phyloP scores from a whole-genome alignment of 73 alveolate species.

The Paramecium primaurelia region DNA sequence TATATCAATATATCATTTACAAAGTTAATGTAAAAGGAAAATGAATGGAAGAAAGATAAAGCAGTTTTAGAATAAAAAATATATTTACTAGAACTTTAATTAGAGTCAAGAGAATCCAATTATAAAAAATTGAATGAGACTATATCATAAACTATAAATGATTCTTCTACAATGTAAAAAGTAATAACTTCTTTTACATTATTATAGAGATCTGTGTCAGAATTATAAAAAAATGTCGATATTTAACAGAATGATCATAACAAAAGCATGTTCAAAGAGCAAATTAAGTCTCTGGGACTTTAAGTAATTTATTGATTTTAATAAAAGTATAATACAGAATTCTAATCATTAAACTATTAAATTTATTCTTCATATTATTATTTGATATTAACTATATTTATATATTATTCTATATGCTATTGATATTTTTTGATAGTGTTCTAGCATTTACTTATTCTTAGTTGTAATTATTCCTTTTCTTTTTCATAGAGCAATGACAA shows the following conservation, averaged over 20 bases:
- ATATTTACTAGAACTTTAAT: not conserved
- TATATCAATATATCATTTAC: not conserved
- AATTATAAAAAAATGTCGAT: not conserved
- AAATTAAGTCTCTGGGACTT: too few relatives aligned
- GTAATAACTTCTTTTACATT: not conserved
- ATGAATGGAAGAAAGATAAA: conserved; percentile 7
- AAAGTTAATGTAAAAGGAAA: not conserved
- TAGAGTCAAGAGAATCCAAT: not conserved
- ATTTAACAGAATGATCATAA: not conserved
- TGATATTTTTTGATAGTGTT: conserved; percentile 6
- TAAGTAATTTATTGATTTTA: too few relatives aligned
- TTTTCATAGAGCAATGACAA: not conserved
- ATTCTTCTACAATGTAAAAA: not conserved
- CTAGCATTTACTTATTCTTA: not conserved
- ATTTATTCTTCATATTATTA: not conserved
- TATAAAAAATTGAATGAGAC: not conserved
- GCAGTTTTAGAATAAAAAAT: conserved; percentile 18
- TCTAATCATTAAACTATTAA: not conserved
- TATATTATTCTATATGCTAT: not conserved
- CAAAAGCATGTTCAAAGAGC: not conserved
- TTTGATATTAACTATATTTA: not conserved
- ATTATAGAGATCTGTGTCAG: not conserved
- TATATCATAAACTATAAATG: not conserved
- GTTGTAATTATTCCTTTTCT: not conserved
- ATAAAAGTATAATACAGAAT: not conserved